A percentile compares a stretch with the other conserved stretches of the same genome.
These are phyloP conservation scores for Ceratobasidium theobromae DNA, from an alignment of 1,284 basidiomycete genomes.

Conservation along the genomic window DNA sequence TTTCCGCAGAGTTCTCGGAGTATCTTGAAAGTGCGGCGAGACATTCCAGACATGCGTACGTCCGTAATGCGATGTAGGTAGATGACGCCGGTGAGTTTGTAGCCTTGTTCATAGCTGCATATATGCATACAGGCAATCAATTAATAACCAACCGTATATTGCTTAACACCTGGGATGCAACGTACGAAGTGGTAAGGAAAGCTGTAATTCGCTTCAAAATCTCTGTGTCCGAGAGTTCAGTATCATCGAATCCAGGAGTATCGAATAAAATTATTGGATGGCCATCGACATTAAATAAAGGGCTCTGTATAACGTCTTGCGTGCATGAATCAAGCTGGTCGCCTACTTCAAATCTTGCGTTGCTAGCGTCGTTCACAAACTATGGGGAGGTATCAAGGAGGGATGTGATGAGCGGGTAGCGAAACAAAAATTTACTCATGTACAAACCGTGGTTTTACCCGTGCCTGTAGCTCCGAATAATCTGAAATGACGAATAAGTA, in stretches of 20 bases:
- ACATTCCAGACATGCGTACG: conserved; percentile 22
- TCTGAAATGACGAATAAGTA: neutral
- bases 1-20: conserved; percentile 31
- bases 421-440: neutral
- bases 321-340: conserved; percentile 9
- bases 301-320: neutral
- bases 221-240: conserved; percentile 21
- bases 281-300: neutral
- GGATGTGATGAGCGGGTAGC: neutral
- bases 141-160: too few species aligned
- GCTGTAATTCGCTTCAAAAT: conserved; percentile 30
- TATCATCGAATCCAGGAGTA: conserved; percentile 41
- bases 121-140: too few species aligned
- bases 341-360: neutral
- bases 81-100: conserved; percentile 34
- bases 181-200: conserved; percentile 16
- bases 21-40: conserved; percentile 25
- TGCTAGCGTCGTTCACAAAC: conserved; percentile 26
- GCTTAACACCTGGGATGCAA: too few species aligned
- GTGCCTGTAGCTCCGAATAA: conserved; percentile 17
- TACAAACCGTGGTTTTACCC: conserved; percentile 13
- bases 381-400: neutral
- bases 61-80: conserved; percentile 34
- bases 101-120: conserved; percentile 37
- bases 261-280: conserved; percentile 36